Percentiles rank a stretch among this genome's conserved stretches.
Evolutionary conservation across 169 alveolate genomes (phyloP).

Genomic region (Perkinsus marinus): DNA sequence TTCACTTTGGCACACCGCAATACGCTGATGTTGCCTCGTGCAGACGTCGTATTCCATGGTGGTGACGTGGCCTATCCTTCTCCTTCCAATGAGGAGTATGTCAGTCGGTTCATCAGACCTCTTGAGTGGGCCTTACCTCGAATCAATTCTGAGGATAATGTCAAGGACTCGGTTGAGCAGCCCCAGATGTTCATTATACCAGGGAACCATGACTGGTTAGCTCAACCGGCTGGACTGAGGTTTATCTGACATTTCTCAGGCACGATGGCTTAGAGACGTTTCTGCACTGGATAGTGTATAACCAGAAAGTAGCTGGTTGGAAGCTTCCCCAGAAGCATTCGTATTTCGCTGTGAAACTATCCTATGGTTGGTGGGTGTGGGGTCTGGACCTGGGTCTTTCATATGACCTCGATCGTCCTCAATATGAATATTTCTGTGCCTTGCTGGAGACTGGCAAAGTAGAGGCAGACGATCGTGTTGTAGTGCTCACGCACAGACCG

Average conservation of each 20-base stretch:
- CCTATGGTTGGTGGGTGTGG: neutral
- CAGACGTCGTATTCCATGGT: conserved; percentile 2
- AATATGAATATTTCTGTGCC: neutral
- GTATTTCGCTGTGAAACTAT: neutral
- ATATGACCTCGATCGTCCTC: neutral
- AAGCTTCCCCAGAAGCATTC: conserved; percentile 2
- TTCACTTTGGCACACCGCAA: neutral
- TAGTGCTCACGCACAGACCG: neutral
- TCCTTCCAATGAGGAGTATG: neutral
- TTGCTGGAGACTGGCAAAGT: neutral
- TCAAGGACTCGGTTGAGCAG: neutral
- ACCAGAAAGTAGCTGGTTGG: neutral
- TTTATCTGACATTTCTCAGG: neutral
- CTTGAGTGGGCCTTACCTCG: neutral
- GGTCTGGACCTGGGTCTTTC: neutral
- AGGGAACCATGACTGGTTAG: conserved; percentile 9
- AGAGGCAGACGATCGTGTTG: neutral
- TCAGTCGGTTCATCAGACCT: neutral
- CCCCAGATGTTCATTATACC: neutral
- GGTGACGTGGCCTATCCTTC: conserved; percentile 5
- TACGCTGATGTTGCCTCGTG: neutral
- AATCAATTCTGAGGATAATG: neutral
- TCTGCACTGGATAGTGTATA: neutral
- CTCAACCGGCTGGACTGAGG: neutral
- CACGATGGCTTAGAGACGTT: neutral